Evolutionary conservation across 202 grass and related monocot species (phyloP).

Genomic region (Schoenoplectus triqueter): DNA sequence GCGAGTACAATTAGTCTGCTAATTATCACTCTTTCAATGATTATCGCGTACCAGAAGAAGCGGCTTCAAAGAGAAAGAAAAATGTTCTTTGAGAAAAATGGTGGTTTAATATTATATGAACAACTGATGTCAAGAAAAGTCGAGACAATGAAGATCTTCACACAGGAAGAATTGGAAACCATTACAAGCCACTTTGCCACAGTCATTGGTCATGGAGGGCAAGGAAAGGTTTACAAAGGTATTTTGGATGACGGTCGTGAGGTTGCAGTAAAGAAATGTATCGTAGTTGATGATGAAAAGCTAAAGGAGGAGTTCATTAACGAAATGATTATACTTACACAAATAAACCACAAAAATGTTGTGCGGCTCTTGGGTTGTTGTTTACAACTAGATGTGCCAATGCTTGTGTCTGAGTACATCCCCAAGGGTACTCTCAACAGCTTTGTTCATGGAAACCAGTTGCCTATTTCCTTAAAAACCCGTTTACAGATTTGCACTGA

Average conservation of each 20-base stretch:
- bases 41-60: constrained; percentile 35
- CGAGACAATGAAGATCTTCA: constrained; percentile 43
- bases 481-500: constrained; percentile 53
- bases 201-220: constrained; percentile 39
- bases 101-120: constrained; percentile 35
- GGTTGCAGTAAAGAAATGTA: constrained; percentile 47
- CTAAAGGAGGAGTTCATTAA: constrained; percentile 46
- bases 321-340: constrained; percentile 49
- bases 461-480: constrained; percentile 40
- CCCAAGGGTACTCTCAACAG: constrained; percentile 45
- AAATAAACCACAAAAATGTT: constrained; percentile 55
- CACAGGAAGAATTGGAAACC: constrained; percentile 31
- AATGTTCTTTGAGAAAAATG: constrained; percentile 40
- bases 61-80: constrained; percentile 23
- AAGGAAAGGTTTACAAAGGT: constrained; percentile 45
- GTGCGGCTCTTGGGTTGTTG: constrained; percentile 57
- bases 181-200: constrained; percentile 37
- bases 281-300: background rate
- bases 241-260: background rate
- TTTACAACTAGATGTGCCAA: constrained; percentile 41
- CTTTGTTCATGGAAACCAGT: constrained; percentile 36
- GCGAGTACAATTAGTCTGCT: background rate
- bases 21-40: constrained; percentile 5
- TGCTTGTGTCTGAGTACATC: constrained; percentile 53
- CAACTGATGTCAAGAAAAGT: constrained; percentile 14